A percentile compares a stretch with the other conserved stretches of the same genome.
These are phyloP conservation scores for Shiraia bambusicola DNA, from an alignment of 2,329 filamentous ascomycete genomes.

Conservation along the genomic window DNA sequence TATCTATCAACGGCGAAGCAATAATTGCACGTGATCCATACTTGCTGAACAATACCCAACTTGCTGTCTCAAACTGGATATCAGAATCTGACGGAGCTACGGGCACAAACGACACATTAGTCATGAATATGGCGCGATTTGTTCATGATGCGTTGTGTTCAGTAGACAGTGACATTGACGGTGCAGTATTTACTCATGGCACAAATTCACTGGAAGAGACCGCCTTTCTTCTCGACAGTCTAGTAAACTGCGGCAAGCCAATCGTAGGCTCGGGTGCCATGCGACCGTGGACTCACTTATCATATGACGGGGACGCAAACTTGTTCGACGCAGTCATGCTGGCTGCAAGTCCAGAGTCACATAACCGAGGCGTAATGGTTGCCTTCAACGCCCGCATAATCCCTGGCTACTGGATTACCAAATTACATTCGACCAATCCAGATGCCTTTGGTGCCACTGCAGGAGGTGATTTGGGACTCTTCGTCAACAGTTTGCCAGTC, in stretches of 20 bases:
- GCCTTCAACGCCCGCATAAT: conserved; percentile 34
- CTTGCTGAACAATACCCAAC: conserved; percentile 31
- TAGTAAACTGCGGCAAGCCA: conserved; percentile 32
- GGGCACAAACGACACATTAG: conserved; percentile 30
- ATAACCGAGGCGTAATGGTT: conserved; percentile 27
- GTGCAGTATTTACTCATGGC: conserved; percentile 32
- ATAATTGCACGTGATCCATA: conserved; percentile 32
- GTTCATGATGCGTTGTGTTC: conserved; percentile 29
- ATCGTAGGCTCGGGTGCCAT: conserved; percentile 29
- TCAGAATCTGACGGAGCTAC: conserved; percentile 20
- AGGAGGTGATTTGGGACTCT: conserved; percentile 26
- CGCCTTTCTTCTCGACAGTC: conserved; percentile 28
- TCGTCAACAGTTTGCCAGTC: conserved; percentile 28
- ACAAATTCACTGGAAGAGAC: conserved; percentile 36
- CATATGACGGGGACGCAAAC: conserved; percentile 30
- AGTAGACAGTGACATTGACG: conserved; percentile 30
- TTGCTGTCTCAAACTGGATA: conserved; percentile 33
- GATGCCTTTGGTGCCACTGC: conserved; percentile 29
- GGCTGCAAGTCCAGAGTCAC: conserved; percentile 22
- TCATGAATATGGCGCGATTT: conserved; percentile 38
- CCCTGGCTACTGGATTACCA: conserved; percentile 29
- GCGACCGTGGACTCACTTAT: conserved; percentile 29
- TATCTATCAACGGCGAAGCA: conserved; percentile 23
- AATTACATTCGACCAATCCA: conserved; percentile 27
- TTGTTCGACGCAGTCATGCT: conserved; percentile 33